Evolutionary conservation across 805 yeast genomes (phyloP).

Genomic region (Barnettozyma botsteinii): DNA sequence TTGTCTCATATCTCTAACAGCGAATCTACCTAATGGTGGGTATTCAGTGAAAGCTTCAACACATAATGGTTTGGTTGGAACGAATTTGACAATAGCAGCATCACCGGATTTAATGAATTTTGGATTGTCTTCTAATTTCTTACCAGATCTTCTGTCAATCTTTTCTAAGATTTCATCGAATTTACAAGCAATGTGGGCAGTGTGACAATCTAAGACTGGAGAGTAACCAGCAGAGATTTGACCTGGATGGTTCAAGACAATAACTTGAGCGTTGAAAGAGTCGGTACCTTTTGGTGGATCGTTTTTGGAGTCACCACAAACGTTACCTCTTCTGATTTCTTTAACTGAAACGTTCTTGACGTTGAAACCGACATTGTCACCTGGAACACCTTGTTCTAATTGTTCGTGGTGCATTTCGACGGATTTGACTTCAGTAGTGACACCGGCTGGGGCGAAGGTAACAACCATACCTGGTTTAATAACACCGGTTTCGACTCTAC

Average conservation of each 20-base stretch:
- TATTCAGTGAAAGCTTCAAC: slow-evolving; percentile 93
- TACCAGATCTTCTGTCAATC: slow-evolving; percentile 97
- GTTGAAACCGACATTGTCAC: slow-evolving; percentile 94
- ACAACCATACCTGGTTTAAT: slow-evolving; percentile 92
- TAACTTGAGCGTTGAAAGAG: slow-evolving; percentile 85
- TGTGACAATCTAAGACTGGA: slow-evolving; percentile 90
- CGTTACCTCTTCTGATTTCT: slow-evolving; percentile 93
- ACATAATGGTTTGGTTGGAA: slow-evolving; percentile 90
- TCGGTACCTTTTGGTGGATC: slow-evolving; percentile 82
- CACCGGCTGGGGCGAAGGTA: slow-evolving; percentile 88
- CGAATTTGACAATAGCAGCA: slow-evolving; percentile 88
- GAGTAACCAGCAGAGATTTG: slow-evolving; percentile 89
- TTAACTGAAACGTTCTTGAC: slow-evolving; percentile 90
- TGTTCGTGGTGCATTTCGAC: slow-evolving; percentile 93
- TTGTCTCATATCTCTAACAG: slow-evolving; percentile 99
- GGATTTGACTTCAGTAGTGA: slow-evolving; percentile 88
- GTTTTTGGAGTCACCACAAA: slow-evolving; percentile 90
- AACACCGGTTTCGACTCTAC: slow-evolving; percentile 91
- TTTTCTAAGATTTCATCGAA: slow-evolving; percentile 98
- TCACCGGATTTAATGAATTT: slow-evolving; percentile 95
- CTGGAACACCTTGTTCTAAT: slow-evolving; percentile 72
- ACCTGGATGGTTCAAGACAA: slow-evolving; percentile 91
- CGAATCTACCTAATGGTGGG: slow-evolving; percentile 98
- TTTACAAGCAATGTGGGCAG: slow-evolving; percentile 73
- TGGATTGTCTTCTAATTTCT: slow-evolving; percentile 84